phyloP scores from a whole-genome alignment of 805 yeast genomes.

The Cyberlindnera americana region DNA sequence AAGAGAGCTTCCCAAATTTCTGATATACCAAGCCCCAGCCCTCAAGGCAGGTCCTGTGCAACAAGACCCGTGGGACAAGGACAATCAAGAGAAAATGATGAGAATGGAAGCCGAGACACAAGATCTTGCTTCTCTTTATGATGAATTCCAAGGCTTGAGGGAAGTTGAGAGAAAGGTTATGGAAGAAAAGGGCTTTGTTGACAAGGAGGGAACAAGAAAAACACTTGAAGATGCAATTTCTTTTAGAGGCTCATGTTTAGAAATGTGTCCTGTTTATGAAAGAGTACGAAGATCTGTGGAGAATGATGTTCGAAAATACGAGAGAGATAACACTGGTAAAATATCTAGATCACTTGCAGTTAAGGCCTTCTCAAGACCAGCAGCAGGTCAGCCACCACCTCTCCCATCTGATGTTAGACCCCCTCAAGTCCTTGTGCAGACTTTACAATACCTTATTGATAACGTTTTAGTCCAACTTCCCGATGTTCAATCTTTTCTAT shows the following conservation, averaged over 20 bases:
- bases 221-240: conserved; percentile 82
- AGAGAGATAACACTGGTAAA: conserved; percentile 55
- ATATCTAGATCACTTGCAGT: conserved; percentile 64
- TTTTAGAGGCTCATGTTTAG: conserved; percentile 84
- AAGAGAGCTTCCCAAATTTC: conserved; percentile 34
- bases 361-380: conserved; percentile 93
- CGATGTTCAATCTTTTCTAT: conserved; percentile 80
- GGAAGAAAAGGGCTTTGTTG: conserved; percentile 82
- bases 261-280: conserved; percentile 95
- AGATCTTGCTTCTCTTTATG: conserved; percentile 72
- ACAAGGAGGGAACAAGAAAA: conserved; percentile 78
- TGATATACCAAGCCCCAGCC: conserved; percentile 35
- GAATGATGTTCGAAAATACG: conserved; percentile 77
- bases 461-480: conserved; percentile 66
- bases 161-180: conserved; percentile 70
- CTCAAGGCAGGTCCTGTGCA: conserved; percentile 27
- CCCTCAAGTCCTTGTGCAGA: conserved; percentile 63
- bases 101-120: conserved; percentile 46
- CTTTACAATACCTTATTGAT: conserved; percentile 70
- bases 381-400: conserved; percentile 98
- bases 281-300: conserved; percentile 83
- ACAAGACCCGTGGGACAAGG: conserved; percentile 64
- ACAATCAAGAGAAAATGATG: conserved; percentile 64
- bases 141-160: conserved; percentile 68
- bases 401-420: conserved; percentile 97